These are phyloP conservation scores for Spathaspora arborariae DNA, from an alignment of 805 yeast genomes.

Conservation along the genomic window DNA sequence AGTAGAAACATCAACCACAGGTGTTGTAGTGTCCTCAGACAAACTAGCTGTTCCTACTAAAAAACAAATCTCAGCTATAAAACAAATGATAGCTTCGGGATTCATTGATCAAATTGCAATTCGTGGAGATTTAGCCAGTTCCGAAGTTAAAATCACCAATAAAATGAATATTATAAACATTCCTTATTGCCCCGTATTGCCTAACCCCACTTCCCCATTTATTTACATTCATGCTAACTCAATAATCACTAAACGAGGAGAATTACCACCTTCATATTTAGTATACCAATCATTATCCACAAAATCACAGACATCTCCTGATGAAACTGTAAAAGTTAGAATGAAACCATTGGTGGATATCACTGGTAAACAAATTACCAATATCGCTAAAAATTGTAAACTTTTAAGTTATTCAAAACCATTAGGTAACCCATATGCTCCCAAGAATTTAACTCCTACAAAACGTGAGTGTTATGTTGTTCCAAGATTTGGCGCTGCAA, in stretches of 20 bases:
- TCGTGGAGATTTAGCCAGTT: constrained; percentile 69
- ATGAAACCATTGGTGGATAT: constrained; percentile 77
- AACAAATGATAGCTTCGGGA: constrained; percentile 91
- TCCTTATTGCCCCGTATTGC: constrained; percentile 62
- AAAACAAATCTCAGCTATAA: constrained; percentile 69
- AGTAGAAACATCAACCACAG: constrained; percentile 53
- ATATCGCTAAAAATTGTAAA: constrained; percentile 69
- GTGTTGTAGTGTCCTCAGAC: constrained; percentile 43
- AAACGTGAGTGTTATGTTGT: constrained; percentile 86
- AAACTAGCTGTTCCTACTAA: constrained; percentile 65
- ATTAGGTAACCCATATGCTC: constrained; percentile 84
- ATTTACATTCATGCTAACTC: constrained; percentile 84
- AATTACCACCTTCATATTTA: constrained; percentile 73
- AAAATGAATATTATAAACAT: constrained; percentile 53
- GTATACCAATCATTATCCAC: constrained; percentile 67
- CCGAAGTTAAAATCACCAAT: constrained; percentile 58
- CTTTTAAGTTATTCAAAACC: constrained; percentile 87
- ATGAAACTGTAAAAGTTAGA: constrained; percentile 45
- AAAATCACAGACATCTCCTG: constrained; percentile 44
- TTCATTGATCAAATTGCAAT: constrained; percentile 88
- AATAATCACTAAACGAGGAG: constrained; percentile 55
- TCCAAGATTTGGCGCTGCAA: constrained; percentile 82
- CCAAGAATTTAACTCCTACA: constrained; percentile 58
- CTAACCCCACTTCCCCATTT: constrained; percentile 45
- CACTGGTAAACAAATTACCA: constrained; percentile 69